These are phyloP conservation scores for Sporothrix mexicana DNA, from an alignment of 2,329 filamentous ascomycete species.

Conservation along the genomic window DNA sequence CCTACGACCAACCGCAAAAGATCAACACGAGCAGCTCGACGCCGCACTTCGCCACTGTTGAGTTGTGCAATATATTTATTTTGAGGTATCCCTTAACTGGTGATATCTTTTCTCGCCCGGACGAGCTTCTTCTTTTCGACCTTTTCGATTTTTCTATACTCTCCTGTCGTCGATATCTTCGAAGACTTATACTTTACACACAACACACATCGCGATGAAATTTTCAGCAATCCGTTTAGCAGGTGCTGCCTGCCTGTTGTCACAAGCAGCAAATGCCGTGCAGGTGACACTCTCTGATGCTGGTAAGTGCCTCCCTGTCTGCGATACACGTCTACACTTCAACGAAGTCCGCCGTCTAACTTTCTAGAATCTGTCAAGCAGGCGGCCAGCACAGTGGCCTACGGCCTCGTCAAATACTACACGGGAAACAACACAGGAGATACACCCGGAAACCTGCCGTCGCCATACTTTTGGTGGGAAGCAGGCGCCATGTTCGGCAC, in stretches of 20 bases:
- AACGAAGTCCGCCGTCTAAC: background rate
- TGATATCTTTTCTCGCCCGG: conserved; percentile 8
- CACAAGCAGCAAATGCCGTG: conserved; percentile 35
- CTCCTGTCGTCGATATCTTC: background rate
- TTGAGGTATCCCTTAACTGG: conserved; percentile 15
- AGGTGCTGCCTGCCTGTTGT: conserved; percentile 35
- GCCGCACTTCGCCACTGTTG: conserved; percentile 10
- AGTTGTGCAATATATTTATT: background rate
- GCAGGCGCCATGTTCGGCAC: conserved; percentile 73
- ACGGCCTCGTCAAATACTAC: conserved; percentile 52
- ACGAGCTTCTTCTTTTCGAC: conserved; percentile 33
- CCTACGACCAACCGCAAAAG: background rate
- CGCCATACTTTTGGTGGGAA: conserved; percentile 78
- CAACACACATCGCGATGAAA: conserved; percentile 7
- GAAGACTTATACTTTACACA: background rate
- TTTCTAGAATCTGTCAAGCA: conserved; percentile 57
- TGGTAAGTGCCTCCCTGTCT: background rate
- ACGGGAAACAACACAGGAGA: conserved; percentile 66
- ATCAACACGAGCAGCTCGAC: conserved; percentile 3
- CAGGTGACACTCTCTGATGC: conserved; percentile 34
- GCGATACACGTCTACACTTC: background rate
- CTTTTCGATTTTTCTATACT: conserved; percentile 10
- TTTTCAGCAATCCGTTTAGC: conserved; percentile 23
- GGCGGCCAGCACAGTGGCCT: conserved; percentile 53
- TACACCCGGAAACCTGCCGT: conserved; percentile 62